Evolutionary conservation across 179 eudicot genomes (phyloP).

Genomic region (Beta macrorhiza): DNA sequence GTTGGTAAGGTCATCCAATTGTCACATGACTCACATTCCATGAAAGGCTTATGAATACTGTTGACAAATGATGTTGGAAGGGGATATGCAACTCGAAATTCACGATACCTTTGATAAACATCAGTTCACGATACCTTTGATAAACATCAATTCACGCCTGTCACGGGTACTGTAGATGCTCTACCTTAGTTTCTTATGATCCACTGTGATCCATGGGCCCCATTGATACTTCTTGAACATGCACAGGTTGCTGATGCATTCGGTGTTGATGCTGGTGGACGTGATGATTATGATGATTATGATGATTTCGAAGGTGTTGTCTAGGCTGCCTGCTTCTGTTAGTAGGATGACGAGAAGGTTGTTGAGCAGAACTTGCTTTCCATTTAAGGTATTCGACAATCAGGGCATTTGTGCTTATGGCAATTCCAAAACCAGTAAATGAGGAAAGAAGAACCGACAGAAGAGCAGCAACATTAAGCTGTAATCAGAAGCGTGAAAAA

Average conservation of each 20-base stretch:
- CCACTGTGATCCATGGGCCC: constrained; percentile 14
- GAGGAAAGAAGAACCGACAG: constrained; percentile 39
- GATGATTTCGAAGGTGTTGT: constrained; percentile 25
- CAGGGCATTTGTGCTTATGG: constrained; percentile 38
- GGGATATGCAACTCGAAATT: not conserved
- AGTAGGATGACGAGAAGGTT: constrained; percentile 11
- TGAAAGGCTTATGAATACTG: not conserved
- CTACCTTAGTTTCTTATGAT: constrained; percentile 10
- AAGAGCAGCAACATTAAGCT: constrained; percentile 37
- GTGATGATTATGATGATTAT: constrained; percentile 27
- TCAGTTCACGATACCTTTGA: not conserved
- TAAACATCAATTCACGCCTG: constrained; percentile 1
- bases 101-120: constrained; percentile 10
- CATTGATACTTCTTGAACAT: constrained; percentile 20
- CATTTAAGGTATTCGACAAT: constrained; percentile 37
- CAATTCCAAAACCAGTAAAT: constrained; percentile 40
- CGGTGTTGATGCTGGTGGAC: constrained; percentile 17
- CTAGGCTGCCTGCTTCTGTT: constrained; percentile 26
- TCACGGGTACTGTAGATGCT: not conserved
- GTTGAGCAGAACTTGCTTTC: constrained; percentile 33
- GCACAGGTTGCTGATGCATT: constrained; percentile 28
- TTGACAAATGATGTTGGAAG: not conserved
- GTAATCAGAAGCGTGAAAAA: constrained; percentile 10
- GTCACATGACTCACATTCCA: not conserved
- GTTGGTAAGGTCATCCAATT: not conserved